A percentile compares a stretch with the other conserved stretches of the same genome.
These are phyloP conservation scores for Camelina sativa DNA, from an alignment of 345 rosid species.

Conservation along the genomic window DNA sequence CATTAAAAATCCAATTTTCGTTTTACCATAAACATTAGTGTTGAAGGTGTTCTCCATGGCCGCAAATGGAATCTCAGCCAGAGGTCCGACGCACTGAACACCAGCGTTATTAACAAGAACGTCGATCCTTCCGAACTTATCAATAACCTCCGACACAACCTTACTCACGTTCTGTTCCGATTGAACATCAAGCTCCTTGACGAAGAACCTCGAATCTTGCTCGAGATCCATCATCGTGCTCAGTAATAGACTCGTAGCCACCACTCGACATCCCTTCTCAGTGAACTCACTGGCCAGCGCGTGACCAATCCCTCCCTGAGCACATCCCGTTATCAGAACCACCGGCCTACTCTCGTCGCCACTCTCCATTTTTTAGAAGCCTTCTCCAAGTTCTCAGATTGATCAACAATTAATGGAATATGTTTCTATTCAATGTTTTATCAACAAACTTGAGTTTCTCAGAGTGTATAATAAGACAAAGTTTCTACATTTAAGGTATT, in stretches of 20 bases:
- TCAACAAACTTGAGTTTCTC: no score
- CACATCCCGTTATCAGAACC: slow-evolving; percentile 81
- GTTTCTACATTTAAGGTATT: no score
- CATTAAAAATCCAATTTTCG: not conserved
- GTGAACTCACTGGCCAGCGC: slow-evolving; percentile 84
- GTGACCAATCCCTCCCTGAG: slow-evolving; percentile 85
- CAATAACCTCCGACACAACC: slow-evolving; percentile 56
- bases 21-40: slow-evolving; percentile 70
- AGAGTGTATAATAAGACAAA: no score
- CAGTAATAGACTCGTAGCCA: slow-evolving; percentile 70
- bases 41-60: slow-evolving; percentile 62
- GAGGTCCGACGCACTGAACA: slow-evolving; percentile 80
- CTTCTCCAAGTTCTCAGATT: no score
- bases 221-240: slow-evolving; percentile 70
- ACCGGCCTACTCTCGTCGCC: slow-evolving; percentile 51
- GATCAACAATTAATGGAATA: no score
- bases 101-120: slow-evolving; percentile 92
- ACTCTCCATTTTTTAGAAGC: slow-evolving; percentile 43
- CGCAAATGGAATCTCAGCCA: slow-evolving; percentile 74
- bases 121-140: slow-evolving; percentile 69
- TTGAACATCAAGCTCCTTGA: slow-evolving; percentile 74
- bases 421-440: no score
- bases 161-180: slow-evolving; percentile 63
- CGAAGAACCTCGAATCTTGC: slow-evolving; percentile 61
- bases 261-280: slow-evolving; percentile 62